phyloP scores from a whole-genome alignment of 2,329 filamentous ascomycete genomes.

The Pseudogymnoascus destructans region DNA sequence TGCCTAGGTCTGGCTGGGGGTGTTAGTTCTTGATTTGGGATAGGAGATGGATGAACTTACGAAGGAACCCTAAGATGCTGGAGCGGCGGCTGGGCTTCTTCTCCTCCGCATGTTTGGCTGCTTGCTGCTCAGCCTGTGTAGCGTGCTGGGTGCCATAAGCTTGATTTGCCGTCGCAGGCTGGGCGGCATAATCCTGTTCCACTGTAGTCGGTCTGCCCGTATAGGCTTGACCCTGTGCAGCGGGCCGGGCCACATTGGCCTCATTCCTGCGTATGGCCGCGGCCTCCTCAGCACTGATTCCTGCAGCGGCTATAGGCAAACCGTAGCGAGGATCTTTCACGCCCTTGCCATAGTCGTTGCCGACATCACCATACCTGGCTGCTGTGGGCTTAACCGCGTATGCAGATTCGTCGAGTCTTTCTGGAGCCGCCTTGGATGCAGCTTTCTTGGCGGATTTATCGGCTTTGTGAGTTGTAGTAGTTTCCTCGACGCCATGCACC shows the following conservation, averaged over 20 bases:
- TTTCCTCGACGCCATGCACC: neutral
- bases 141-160: conserved; percentile 10
- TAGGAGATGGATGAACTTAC: conserved; percentile 13
- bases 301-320: neutral
- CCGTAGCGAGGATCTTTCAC: conserved; percentile 4
- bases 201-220: neutral
- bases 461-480: neutral
- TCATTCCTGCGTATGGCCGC: neutral
- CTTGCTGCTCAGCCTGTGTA: conserved; percentile 13
- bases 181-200: neutral
- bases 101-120: conserved; percentile 10
- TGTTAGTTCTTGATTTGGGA: neutral
- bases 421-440: neutral
- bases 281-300: neutral
- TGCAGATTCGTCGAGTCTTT: neutral
- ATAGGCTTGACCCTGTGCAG: neutral
- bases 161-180: neutral
- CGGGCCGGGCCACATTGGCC: too few relatives aligned
- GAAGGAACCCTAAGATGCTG: conserved; percentile 19
- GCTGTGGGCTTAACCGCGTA: neutral
- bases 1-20: conserved; percentile 15
- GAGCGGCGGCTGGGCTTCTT: conserved; percentile 13
- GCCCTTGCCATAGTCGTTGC: neutral
- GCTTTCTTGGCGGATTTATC: neutral
- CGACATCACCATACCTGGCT: neutral